Evolutionary conservation across 1,284 basidiomycete genomes (phyloP), one percentile per base, ranked within the genome.

Genomic region (Phaffia rhodozyma): DNA sequence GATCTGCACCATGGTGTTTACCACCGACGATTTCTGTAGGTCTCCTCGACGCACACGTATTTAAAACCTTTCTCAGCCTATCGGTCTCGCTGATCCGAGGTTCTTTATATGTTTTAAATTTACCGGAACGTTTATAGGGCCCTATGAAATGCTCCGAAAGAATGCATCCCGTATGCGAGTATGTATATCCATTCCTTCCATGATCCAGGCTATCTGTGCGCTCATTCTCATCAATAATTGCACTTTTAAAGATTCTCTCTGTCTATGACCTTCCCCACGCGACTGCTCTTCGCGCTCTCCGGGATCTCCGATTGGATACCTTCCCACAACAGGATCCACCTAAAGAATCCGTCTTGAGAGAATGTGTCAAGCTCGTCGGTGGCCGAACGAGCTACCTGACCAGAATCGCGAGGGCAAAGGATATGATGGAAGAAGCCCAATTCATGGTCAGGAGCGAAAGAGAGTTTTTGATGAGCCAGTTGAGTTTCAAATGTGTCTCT

Each of bases 11-110:
- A 79, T 89, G 75, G 82, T 91, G 2, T 90, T 91, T 74, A 86
- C 79, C 71, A 84, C 84, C 3, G 86, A 91, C 69, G 87, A 90
- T 72, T 88, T 86, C 71, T 91, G 89, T 84, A 84, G 84, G 0
- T 87, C 83, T 72, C 66, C 81, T 2, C 80, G 86, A 80, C 80
- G 84, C 83, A 74, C 66, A 81, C 78, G 50, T 55, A 63, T 60
- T 5, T 59, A 72, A 50, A 65, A 71, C 65, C 27, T 29, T 57
- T 16, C 0, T 52, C 38, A 38, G n/a, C 62, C 62, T 34, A 34
- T 4, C 32, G 32, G 9, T 4, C 32, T 34, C 32, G 32, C 32
- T 34, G 32, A 34, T 9, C 9, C 9, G 32, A 34, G 32, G 9
- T 34, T 34, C 62, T 67, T n/a, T n/a, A 29, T 56, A 56, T 30